Evolutionary conservation across 2,329 filamentous ascomycete species (phyloP), one percentile per base, ranked within the genome.

Genomic region (Penicillium sp.): DNA sequence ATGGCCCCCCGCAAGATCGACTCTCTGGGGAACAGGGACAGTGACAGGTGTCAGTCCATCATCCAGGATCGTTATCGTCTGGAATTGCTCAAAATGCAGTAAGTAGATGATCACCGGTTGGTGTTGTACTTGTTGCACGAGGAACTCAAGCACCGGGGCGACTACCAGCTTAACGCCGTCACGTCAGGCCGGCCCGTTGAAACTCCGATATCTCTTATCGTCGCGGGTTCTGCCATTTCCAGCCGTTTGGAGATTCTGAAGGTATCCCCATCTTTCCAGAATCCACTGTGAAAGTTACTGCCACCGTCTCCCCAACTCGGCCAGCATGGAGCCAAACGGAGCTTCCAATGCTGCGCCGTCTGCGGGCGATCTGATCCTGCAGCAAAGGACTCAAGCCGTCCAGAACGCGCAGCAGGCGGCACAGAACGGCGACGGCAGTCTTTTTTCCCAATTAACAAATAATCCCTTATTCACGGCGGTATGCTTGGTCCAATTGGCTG

Each of bases 401-500:
- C 63, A 68, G 56, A 57, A 62, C 37, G 64, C 63, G 21, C 56
- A 58, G 34, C 64, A 69, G 56, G 56, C 63, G 36, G 62, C 62
- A 8, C 58, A 53, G 20, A 57, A 55, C 40, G 60, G 68, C 21
- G 75, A 77, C 49, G 71, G 69, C 30, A 69, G 74, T 40, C 61
- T 78, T 43, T 63, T 75, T 36, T 69, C 75, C 10, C 77, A 79
- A 58, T 63, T 80, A 36, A 67, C 74, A 9, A 72, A 61, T 59
- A 80, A 80, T 62, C 77, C 77, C 27, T 76, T 80, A 52, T 80
- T 80, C 64, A 78, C 77, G 33, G 77, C 76, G 41, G 77, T 79
- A 71, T 49, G 59, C 55, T 68, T 52, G 21, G 18, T 46, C 13
- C 9, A 23, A 18, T 26, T 5, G 23, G 44, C 4, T 7, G 9